Evolutionary conservation across 164 flowering plant species (phyloP).

Genomic region (Sedum album): DNA sequence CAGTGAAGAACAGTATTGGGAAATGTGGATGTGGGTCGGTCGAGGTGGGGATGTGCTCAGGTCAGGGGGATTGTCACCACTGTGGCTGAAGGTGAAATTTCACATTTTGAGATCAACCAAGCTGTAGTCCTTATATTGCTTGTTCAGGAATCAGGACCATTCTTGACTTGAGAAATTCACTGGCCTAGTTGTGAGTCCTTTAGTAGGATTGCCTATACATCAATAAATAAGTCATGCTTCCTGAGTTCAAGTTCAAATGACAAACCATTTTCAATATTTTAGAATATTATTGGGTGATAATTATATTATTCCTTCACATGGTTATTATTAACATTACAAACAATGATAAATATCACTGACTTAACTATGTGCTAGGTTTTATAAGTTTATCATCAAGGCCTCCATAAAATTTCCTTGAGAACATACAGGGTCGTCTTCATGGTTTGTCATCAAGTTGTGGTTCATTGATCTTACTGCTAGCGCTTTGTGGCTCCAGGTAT

Average conservation of each 20-base stretch:
- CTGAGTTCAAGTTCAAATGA: neutral
- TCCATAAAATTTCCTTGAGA: neutral
- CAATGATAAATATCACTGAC: constrained; percentile 1
- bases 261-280: no score
- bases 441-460: neutral
- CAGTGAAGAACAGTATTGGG: neutral
- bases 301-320: neutral
- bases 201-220: neutral
- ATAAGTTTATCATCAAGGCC: neutral
- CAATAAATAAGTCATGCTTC: neutral
- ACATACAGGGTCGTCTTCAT: neutral
- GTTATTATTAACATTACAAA: neutral
- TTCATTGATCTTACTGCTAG: neutral
- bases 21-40: neutral
- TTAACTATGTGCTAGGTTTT: neutral
- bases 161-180: neutral
- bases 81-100: neutral
- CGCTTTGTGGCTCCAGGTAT: neutral
- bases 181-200: neutral
- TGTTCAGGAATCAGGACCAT: neutral
- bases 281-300: neutral
- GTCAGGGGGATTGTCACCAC: neutral
- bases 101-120: no score
- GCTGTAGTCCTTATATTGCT: neutral
- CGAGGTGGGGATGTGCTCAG: neutral